Base-by-base conservation (phyloP, 2,329 filamentous ascomycete species). In the Fusarium agapanthi region DNA sequence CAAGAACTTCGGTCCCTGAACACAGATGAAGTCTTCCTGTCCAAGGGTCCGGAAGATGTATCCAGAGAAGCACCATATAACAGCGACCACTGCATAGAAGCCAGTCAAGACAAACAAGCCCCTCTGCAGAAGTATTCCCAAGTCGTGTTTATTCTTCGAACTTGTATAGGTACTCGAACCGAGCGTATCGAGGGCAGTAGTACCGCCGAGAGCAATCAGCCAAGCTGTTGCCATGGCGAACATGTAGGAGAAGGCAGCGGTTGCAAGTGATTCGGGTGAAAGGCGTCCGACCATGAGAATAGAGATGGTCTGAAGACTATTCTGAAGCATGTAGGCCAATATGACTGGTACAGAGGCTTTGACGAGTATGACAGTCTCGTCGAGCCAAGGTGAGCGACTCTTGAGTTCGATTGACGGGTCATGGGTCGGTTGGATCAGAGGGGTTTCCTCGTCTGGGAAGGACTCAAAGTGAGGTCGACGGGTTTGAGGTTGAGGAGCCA, bases 221-320 rank as follows among this genome's bases (percentile, higher is more conserved):
- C 94, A 97, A 0, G 91, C 94, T 2, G 93, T 94, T 28, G 92
- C 91, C 92, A 95, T 95, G 61, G 94, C 94, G 75, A 97, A 97
- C 94, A 97, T 97, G 84, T 96, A 95, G 5, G 92, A 93, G 77
- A 97, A 97, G 1, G 94, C 94, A 3, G 93, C 92, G 0, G 92
- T 93, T 1, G 94, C 93, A 12, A 97, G 84, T 4, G 94, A 90
- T 80, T 96, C 92, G 2, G 94, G 91, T 0, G 92, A 95, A 1
- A 94, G 84, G 6, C 93, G 90, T 15, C 94, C 94, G 7, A 94
- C 93, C 41, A 97, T 91, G 50, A 97, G 84, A 9, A 97, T 93
- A 0, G 93, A 96, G 4, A 93, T 80, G 0, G 94, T 97, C 79
- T 97, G 94, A 0, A 97, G 84, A 10, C 92, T 95, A 80, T 95